Evolutionary conservation across 768 basidiomycete genomes (phyloP).

Genomic region (Phylloporus rhodoxanthus): DNA sequence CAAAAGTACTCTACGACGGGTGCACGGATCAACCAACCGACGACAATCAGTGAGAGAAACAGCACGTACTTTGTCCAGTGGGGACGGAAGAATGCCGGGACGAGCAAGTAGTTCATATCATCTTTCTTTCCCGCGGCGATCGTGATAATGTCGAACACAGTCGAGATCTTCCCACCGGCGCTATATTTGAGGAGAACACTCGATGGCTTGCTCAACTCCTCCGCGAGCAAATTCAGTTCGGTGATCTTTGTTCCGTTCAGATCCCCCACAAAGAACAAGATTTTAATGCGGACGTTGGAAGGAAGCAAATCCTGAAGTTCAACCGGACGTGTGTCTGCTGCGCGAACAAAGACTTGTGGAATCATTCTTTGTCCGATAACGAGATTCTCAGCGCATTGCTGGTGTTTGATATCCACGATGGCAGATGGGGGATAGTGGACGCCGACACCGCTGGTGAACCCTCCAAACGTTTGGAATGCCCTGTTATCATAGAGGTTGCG

Average conservation of each 20-base stretch:
- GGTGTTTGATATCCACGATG: slow-evolving; percentile 30
- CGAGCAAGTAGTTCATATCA: slow-evolving; percentile 28
- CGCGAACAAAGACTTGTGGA: slow-evolving; percentile 32
- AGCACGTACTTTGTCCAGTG: slow-evolving; percentile 41
- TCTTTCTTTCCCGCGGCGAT: slow-evolving; percentile 29
- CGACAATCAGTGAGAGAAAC: background rate
- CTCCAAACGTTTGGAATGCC: slow-evolving; percentile 34
- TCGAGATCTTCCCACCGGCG: slow-evolving; percentile 13
- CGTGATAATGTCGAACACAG: slow-evolving; percentile 31
- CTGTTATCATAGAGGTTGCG: slow-evolving; percentile 14
- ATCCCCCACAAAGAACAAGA: slow-evolving; percentile 32
- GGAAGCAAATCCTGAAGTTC: slow-evolving; percentile 40
- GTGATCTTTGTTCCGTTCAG: slow-evolving; percentile 17
- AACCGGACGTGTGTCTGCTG: slow-evolving; percentile 32
- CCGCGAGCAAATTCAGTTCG: slow-evolving; percentile 24
- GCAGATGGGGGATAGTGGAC: slow-evolving; percentile 36
- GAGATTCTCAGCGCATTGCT: slow-evolving; percentile 29
- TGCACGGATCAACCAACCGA: background rate
- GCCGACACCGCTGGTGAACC: slow-evolving; percentile 35
- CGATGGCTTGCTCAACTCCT: slow-evolving; percentile 21
- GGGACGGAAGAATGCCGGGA: slow-evolving; percentile 32
- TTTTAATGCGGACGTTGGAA: slow-evolving; percentile 35
- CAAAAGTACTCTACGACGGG: slow-evolving; percentile 27
- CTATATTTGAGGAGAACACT: slow-evolving; percentile 28
- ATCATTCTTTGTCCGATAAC: slow-evolving; percentile 36